Evolutionary conservation across 305 asterid species (phyloP), one percentile per base, ranked within the genome.

Genomic region (Fraxinus sp.): DNA sequence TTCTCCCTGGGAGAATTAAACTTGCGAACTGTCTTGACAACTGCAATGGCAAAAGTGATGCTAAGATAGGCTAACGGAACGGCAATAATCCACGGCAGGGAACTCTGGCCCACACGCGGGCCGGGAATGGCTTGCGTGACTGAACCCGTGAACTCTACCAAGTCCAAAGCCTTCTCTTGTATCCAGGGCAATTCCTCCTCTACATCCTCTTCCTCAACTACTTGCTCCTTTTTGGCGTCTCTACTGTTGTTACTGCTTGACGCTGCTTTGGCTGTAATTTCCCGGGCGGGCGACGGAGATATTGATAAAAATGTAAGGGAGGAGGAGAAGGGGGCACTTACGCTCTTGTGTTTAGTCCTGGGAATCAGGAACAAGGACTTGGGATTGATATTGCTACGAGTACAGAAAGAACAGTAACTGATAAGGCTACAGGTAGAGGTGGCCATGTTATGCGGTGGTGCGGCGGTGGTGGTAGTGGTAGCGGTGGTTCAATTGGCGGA

Each of bases 121-220:
- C 99, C 99, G 3, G 99, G 99, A 85, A 96, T 86, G 16, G 99
- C 95, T 90, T 94, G 98, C 0, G 98, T 93, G 64, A 96, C 97
- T 30, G 98, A 91, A 83, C 98, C 98, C 0, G 98, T 93, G 86
- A 96, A 96, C 86, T 96, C 98, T 32, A 96, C 98, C 84, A 94
- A 79, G 87, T 96, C 99, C 88, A 96, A 77, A 30, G 99, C 99
- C 91, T 96, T 96, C 89, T 96, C 99, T 89, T 93, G 98, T 84
- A 96, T 92, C 99, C 99, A 96, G 4, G 99, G 98, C 85, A 96
- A 64, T 70, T 94, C 98, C 91, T 96, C 97, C 87, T 96, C 98
- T 30, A 89, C 95, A 81, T 92, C 97, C 81, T 86, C 93, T 33
- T 86, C 91, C 77, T 68, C 87, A 30, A 46, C 86, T 79, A 84